Percentiles rank a stretch among this genome's conserved stretches.
Conservation (phyloP, 148 eudicot genomes). For the Dianthus caryophyllus region DNA sequence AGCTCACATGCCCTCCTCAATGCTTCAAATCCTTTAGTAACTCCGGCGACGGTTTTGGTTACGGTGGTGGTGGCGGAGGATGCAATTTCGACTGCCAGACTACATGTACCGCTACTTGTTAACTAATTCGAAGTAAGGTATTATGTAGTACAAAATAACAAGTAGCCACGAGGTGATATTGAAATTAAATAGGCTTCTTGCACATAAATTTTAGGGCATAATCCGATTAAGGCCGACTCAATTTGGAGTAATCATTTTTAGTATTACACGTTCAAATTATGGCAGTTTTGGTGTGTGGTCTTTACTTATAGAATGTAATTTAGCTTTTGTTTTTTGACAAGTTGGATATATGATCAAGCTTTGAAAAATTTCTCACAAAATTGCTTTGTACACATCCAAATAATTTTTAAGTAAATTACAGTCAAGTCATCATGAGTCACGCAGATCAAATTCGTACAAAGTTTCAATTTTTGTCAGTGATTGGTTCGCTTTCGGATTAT, state of each 20-base stretch:
- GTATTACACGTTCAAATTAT: neutral
- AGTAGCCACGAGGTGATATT: neutral
- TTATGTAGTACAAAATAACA: neutral
- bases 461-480: no score
- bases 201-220: neutral
- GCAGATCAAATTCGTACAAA: no score
- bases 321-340: no score
- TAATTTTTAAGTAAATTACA: no score
- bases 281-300: neutral
- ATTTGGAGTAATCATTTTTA: neutral
- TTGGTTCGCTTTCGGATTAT: no score
- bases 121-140: neutral
- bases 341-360: no score
- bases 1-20: conserved; percentile 76
- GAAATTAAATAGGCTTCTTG: neutral
- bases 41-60: conserved; percentile 67
- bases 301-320: neutral
- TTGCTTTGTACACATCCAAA: no score
- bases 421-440: no score
- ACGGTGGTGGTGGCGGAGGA: conserved; percentile 92
- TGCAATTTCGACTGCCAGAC: conserved; percentile 85
- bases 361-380: no score
- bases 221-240: no score
- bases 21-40: conserved; percentile 61
- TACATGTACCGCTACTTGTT: conserved; percentile 67